Evolutionary conservation across 192 early-diverging fungal species (phyloP).

Genomic region (Backusella westeae): DNA sequence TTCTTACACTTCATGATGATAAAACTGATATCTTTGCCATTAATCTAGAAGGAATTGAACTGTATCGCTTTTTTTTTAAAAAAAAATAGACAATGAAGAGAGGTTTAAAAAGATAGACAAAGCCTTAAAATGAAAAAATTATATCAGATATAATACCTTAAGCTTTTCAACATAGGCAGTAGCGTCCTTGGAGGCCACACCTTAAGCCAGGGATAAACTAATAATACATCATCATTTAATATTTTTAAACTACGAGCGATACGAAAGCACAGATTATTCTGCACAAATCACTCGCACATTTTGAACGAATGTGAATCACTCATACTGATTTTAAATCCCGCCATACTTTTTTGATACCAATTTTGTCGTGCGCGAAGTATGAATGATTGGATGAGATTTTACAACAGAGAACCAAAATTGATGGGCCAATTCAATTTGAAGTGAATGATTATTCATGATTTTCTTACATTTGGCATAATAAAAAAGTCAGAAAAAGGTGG

Average conservation of each 20-base stretch:
- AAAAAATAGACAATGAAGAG: background rate
- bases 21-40: too few species aligned
- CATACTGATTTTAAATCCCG: background rate
- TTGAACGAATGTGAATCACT: background rate
- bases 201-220: conserved; percentile 6
- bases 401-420: too few species aligned
- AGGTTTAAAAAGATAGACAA: background rate
- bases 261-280: background rate
- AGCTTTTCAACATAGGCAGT: background rate
- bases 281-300: background rate
- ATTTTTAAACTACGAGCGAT: background rate
- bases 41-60: too few species aligned
- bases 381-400: background rate
- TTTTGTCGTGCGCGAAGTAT: background rate
- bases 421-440: background rate
- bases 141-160: conserved; percentile 7
- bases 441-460: too few species aligned
- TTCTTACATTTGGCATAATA: too few species aligned
- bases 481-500: too few species aligned
- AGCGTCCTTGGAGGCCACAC: conserved; percentile 8
- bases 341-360: background rate
- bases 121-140: background rate
- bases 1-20: too few species aligned
- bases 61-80: too few species aligned
- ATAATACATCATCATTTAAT: conserved; percentile 5